Conservation (phyloP, 2,329 filamentous ascomycete genomes). For the Aspergillus ustus region DNA sequence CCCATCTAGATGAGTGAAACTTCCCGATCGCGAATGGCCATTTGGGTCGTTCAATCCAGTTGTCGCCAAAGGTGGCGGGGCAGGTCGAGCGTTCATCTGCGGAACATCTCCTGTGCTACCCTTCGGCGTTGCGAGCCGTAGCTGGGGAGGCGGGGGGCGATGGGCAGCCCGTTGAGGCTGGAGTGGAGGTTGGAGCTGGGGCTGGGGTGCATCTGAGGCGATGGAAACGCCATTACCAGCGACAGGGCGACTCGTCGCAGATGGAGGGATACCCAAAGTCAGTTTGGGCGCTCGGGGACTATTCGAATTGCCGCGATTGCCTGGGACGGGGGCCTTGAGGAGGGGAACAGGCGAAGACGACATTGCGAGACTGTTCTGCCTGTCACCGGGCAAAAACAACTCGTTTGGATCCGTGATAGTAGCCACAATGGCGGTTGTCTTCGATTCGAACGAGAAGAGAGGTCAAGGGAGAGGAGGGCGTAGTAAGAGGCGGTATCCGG, state of each 20-base stretch:
- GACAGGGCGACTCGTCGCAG: constrained; percentile 79
- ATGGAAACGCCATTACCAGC: constrained; percentile 50
- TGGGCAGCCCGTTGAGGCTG: constrained; percentile 42
- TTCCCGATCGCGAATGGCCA: constrained; percentile 79
- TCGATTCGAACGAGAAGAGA: constrained; percentile 21
- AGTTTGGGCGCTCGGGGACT: constrained; percentile 74
- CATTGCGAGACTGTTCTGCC: constrained; percentile 60
- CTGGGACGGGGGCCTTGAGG: constrained; percentile 80
- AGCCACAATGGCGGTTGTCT: constrained; percentile 40
- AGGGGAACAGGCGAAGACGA: constrained; percentile 74
- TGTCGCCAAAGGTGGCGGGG: constrained; percentile 65
- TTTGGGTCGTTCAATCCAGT: constrained; percentile 81
- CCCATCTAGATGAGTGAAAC: constrained; percentile 77
- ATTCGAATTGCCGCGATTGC: constrained; percentile 63
- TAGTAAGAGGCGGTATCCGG: constrained; percentile 12
- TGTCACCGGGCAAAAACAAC: constrained; percentile 46
- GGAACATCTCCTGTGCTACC: constrained; percentile 69
- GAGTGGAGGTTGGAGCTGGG: constrained; percentile 34
- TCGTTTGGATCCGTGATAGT: constrained; percentile 45
- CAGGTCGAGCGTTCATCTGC: constrained; percentile 62
- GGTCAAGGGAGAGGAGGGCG: constrained; percentile 5
- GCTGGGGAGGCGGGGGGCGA: constrained; percentile 73
- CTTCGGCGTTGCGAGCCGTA: constrained; percentile 87
- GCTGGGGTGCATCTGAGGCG: constrained; percentile 35
- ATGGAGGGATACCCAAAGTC: constrained; percentile 87